Evolutionary conservation across 73 alveolate species (phyloP).

Genomic region (Paramecium primaurelia): DNA sequence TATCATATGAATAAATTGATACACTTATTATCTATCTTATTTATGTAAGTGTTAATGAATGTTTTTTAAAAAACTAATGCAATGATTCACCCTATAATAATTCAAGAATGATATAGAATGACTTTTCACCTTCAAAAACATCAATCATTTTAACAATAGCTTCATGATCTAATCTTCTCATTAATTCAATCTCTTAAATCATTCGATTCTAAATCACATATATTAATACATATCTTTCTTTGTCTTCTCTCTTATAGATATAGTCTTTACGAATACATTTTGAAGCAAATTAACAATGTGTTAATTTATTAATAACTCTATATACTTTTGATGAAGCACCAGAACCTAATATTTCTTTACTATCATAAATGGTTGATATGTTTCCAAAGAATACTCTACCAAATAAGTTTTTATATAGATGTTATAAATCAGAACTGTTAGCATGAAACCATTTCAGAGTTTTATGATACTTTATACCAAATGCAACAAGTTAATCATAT

Average conservation of each 20-base stretch:
- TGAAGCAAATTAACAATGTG: neutral
- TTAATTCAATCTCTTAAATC: neutral
- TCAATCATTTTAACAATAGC: neutral
- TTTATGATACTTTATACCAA: neutral
- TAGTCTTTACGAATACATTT: conserved; percentile 47
- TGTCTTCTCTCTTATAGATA: conserved; percentile 20
- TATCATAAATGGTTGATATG: neutral
- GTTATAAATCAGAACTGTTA: neutral
- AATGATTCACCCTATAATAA: neutral
- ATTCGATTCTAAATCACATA: neutral
- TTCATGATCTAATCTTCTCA: neutral
- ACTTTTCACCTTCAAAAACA: conserved; percentile 30
- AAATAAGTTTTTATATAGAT: neutral
- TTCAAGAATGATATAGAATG: neutral
- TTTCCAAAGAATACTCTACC: neutral
- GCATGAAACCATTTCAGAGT: conserved; percentile 36
- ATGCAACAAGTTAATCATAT: neutral
- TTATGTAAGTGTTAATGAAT: neutral
- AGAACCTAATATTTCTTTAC: neutral
- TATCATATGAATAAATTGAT: neutral
- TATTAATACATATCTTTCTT: neutral
- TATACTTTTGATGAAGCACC: conserved; percentile 41
- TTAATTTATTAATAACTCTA: neutral
- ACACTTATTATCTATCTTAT: neutral
- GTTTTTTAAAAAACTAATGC: neutral